Conservation (phyloP, 257 asterid genomes). For the Nicotiana benthamiana region DNA sequence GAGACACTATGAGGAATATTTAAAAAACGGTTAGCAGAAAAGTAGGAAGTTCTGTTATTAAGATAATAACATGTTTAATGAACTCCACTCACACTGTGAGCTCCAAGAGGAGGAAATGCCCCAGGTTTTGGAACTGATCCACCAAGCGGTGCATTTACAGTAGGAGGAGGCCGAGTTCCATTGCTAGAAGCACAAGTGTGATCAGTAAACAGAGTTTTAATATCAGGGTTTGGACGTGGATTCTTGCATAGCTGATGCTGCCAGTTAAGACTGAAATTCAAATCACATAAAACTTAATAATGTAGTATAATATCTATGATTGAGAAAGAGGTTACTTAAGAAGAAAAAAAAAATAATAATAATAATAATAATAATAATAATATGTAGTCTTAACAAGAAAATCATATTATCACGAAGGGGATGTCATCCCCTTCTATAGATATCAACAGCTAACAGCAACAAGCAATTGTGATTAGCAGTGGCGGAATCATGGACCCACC, state of each 20-base stretch:
- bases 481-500: constrained; percentile 3
- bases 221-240: constrained; percentile 92
- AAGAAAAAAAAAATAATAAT: too few species aligned
- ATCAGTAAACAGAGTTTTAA: constrained; percentile 82
- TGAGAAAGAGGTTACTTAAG: too few species aligned
- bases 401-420: not conserved
- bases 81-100: constrained; percentile 56
- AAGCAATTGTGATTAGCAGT: not conserved
- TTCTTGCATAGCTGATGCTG: constrained; percentile 98
- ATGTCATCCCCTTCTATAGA: not conserved
- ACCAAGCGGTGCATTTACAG: constrained; percentile 48
- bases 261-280: constrained; percentile 77
- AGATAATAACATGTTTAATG: not conserved
- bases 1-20: not conserved
- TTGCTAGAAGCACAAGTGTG: constrained; percentile 77
- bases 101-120: constrained; percentile 68
- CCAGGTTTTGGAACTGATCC: constrained; percentile 61
- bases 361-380: too few species aligned
- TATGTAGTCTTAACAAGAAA: constrained; percentile 7
- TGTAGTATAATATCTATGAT: not conserved
- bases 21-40: not conserved
- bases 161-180: constrained; percentile 68
- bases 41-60: not conserved
- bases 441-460: constrained; percentile 1
- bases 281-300: constrained; percentile 15